Evolutionary conservation across 345 rosid genomes (phyloP), one percentile per base, ranked within the genome.

Genomic region (Sapria himalayana): DNA sequence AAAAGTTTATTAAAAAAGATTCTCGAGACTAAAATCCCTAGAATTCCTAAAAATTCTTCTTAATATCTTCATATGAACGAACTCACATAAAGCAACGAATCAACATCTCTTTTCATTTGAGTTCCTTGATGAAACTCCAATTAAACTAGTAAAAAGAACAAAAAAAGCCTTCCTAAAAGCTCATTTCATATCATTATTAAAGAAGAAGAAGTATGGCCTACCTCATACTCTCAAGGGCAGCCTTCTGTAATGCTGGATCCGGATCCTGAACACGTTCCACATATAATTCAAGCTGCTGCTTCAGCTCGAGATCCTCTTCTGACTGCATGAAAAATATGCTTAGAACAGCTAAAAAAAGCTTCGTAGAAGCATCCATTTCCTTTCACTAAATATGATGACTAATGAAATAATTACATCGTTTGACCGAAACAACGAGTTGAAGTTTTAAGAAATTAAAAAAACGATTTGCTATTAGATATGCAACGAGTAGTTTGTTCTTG

Each of bases 181-280:
- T n/a, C n/a, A n/a, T n/a, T n/a, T n/a, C n/a, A n/a, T n/a, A n/a
- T n/a, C 32, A 22, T n/a, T 21, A 41, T 21, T 15, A 12, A 4
- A 14, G 15, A n/a, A n/a, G 31, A 12, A 11, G 27, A 25, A 52
- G 16, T n/a, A 35, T 33, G 12, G 43, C 44, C 35, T 53, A 89
- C 99, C 92, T 89, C 95, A 89, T 74, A 66, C 85, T 82, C 63
- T 89, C 92, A 27, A 89, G 73, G 22, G 99, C 95, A 38, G 58
- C 65, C 69, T 70, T 84, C 79, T 89, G 95, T 52, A 84, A 48
- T 25, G 69, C 86, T 8, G 86, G 79, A 50, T 89, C 78, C 42
- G 86, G 50, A 55, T 84, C 99, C 66, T 79, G 93, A 57, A 74
- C 81, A 54, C 99, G 69, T 58, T 89, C 99, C 16, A 84, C 93